phyloP scores from a whole-genome alignment of 192 early-diverging fungal species.

The Gamsiella multidivaricata region DNA sequence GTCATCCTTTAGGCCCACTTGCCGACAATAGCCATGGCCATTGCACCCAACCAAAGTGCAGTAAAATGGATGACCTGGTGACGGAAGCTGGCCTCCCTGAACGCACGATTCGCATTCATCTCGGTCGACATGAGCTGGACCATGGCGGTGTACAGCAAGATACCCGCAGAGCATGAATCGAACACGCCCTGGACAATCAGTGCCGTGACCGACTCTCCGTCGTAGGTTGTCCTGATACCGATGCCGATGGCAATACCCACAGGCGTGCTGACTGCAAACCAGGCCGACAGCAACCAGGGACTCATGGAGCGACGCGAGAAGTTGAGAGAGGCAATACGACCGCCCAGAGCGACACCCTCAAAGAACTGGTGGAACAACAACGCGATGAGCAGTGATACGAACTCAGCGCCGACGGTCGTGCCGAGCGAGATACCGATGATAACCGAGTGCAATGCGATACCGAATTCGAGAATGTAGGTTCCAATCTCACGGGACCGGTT shows the following conservation, averaged over 20 bases:
- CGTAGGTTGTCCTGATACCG: slow-evolving; percentile 69
- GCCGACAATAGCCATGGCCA: slow-evolving; percentile 83
- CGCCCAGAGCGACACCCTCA: slow-evolving; percentile 82
- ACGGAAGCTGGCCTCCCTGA: slow-evolving; percentile 43
- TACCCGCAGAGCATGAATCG: slow-evolving; percentile 83
- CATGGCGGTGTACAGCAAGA: slow-evolving; percentile 82
- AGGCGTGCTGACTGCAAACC: slow-evolving; percentile 86
- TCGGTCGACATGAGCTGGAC: slow-evolving; percentile 81
- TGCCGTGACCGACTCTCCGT: slow-evolving; percentile 60
- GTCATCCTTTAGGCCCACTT: slow-evolving; percentile 72
- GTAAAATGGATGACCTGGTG: slow-evolving; percentile 64
- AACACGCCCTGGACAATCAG: slow-evolving; percentile 81
- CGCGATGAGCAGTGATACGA: slow-evolving; percentile 65
- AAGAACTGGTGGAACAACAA: slow-evolving; percentile 76
- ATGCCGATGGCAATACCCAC: slow-evolving; percentile 85
- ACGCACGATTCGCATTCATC: slow-evolving; percentile 66
- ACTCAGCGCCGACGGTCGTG: slow-evolving; percentile 63
- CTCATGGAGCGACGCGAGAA: slow-evolving; percentile 48
- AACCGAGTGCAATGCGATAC: slow-evolving; percentile 81
- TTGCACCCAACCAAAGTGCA: slow-evolving; percentile 76
- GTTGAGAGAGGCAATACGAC: slow-evolving; percentile 70
- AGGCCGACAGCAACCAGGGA: slow-evolving; percentile 64
- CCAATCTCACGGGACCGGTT: slow-evolving; percentile 53
- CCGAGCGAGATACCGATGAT: slow-evolving; percentile 80
- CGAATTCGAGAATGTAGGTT: slow-evolving; percentile 81